Percentiles rank a stretch among this genome's conserved stretches.
Conservation (phyloP, 2,329 filamentous ascomycete species). For the Curvularia eragrostidis region DNA sequence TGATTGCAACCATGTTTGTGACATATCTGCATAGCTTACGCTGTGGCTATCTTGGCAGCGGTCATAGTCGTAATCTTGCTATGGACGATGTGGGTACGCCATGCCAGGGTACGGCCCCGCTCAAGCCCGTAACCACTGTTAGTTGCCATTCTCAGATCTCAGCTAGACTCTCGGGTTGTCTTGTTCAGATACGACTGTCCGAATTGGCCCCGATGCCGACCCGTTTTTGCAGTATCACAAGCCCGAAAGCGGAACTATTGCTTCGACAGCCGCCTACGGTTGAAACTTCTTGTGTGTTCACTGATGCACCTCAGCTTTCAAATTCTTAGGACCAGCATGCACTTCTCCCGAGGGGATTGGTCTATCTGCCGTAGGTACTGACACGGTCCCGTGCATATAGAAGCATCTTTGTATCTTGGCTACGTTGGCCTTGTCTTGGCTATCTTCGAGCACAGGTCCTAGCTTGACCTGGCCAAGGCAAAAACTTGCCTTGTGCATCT, state of each 20-base stretch:
- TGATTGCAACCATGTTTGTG: too few relatives aligned
- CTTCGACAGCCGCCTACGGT: neutral
- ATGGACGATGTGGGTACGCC: neutral
- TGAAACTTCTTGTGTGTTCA: neutral
- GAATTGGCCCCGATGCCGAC: neutral
- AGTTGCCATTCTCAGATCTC: neutral
- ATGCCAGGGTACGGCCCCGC: neutral
- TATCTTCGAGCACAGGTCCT: neutral
- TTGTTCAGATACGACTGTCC: neutral
- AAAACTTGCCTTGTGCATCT: constrained; percentile 53
- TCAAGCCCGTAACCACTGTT: constrained; percentile 8
- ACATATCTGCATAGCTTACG: neutral
- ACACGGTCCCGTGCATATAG: constrained; percentile 3
- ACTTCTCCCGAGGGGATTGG: neutral
- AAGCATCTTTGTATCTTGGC: constrained; percentile 53
- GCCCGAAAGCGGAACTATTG: constrained; percentile 8
- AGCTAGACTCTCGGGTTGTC: neutral
- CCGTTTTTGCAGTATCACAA: constrained; percentile 20
- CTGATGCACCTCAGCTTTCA: constrained; percentile 11
- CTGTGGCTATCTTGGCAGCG: neutral
- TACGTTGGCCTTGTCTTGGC: constrained; percentile 56
- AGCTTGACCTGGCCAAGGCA: constrained; percentile 42
- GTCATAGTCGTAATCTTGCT: neutral
- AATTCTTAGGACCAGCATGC: constrained; percentile 11
- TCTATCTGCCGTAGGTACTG: neutral